Percentiles rank a stretch among this genome's conserved stretches.
Evolutionary conservation across 768 basidiomycete species (phyloP).

Genomic region (Amanita jacksonii): DNA sequence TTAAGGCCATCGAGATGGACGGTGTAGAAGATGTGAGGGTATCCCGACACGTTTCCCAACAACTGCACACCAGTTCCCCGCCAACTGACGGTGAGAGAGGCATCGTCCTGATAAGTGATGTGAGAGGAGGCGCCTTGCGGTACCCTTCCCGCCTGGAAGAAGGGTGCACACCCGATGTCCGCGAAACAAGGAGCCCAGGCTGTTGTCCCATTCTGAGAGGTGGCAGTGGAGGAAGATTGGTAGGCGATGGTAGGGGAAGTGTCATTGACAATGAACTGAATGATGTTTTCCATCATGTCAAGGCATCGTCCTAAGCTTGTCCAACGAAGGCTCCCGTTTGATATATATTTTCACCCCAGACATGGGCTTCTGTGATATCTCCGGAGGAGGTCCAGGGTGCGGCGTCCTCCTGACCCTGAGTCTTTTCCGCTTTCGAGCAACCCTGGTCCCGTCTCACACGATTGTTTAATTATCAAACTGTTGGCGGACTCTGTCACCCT

Average conservation of each 20-base stretch:
- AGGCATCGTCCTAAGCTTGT: neutral
- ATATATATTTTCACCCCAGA: too few relatives aligned
- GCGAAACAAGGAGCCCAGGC: slow-evolving; percentile 68
- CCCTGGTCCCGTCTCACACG: too few relatives aligned
- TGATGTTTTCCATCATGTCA: slow-evolving; percentile 4
- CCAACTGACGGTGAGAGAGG: slow-evolving; percentile 49
- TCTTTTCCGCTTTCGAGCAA: too few relatives aligned
- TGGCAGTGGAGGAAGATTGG: slow-evolving; percentile 51
- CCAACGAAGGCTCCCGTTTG: too few relatives aligned
- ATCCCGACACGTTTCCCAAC: slow-evolving; percentile 37
- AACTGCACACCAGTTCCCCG: slow-evolving; percentile 58
- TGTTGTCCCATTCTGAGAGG: slow-evolving; percentile 24
- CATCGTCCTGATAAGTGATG: slow-evolving; percentile 50
- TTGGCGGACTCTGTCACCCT: too few relatives aligned
- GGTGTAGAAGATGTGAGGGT: slow-evolving; percentile 25
- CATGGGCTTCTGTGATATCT: too few relatives aligned
- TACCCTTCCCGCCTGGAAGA: slow-evolving; percentile 26
- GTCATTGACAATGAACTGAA: slow-evolving; percentile 48
- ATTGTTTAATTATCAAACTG: too few relatives aligned
- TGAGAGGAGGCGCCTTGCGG: slow-evolving; percentile 54
- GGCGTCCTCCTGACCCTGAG: too few relatives aligned
- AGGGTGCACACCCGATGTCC: slow-evolving; percentile 24
- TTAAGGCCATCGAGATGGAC: slow-evolving; percentile 42
- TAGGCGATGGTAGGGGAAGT: slow-evolving; percentile 57
- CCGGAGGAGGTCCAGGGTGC: too few relatives aligned